Evolutionary conservation across 1,284 basidiomycete species (phyloP).

Genomic region (Cutaneotrichosporon curvatum): DNA sequence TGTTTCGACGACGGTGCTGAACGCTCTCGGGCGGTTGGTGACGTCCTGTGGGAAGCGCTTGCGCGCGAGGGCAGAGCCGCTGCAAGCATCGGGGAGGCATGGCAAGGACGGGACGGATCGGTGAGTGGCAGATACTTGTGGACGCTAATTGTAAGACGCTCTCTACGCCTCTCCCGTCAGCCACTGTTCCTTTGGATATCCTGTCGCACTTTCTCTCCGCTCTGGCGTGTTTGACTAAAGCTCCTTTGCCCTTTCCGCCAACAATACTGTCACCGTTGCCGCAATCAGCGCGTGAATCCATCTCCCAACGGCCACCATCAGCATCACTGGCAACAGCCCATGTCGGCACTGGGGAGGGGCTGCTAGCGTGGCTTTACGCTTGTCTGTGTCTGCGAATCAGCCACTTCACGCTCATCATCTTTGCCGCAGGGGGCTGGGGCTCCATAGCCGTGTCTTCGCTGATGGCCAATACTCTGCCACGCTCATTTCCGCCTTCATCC

Average conservation of each 20-base stretch:
- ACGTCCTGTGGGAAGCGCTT: slow-evolving; percentile 78
- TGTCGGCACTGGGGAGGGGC: slow-evolving; percentile 37
- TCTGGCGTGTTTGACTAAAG: slow-evolving; percentile 29
- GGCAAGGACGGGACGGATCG: slow-evolving; percentile 65
- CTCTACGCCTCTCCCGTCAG: slow-evolving; percentile 32
- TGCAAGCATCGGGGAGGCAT: slow-evolving; percentile 68
- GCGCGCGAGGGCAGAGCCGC: slow-evolving; percentile 75
- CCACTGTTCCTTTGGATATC: slow-evolving; percentile 39
- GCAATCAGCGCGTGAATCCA: slow-evolving; percentile 21
- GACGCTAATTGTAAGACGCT: slow-evolving; percentile 19
- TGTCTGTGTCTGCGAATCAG: slow-evolving; percentile 38
- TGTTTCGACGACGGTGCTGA: slow-evolving; percentile 79
- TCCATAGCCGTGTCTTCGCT: slow-evolving; percentile 67
- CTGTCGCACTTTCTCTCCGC: slow-evolving; percentile 35
- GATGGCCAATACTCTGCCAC: slow-evolving; percentile 54
- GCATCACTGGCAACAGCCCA: slow-evolving; percentile 4
- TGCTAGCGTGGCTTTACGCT: slow-evolving; percentile 42
- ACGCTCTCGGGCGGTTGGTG: slow-evolving; percentile 62
- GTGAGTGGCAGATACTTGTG: slow-evolving; percentile 35
- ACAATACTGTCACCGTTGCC: slow-evolving; percentile 33
- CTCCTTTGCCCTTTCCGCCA: slow-evolving; percentile 36
- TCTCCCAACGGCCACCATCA: slow-evolving; percentile 22
- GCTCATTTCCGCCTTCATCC: slow-evolving; percentile 39
- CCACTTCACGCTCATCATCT: slow-evolving; percentile 56
- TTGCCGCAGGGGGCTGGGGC: slow-evolving; percentile 82